Conservation (phyloP, 208 protist genomes). For the Wallacemonas sp. region DNA sequence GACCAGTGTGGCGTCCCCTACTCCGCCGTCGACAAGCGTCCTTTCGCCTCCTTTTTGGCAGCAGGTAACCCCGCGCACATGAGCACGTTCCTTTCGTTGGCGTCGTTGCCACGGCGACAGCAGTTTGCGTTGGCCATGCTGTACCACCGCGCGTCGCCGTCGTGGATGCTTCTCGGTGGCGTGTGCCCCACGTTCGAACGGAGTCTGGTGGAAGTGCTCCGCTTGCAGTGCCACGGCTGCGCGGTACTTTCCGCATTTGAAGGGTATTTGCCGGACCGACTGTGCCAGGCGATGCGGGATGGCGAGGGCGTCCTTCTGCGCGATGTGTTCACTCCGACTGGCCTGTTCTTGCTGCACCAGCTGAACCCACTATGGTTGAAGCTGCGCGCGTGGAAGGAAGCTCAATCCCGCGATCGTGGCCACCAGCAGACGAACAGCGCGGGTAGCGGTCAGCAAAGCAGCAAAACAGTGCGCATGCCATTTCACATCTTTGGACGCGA, state of each 20-base stretch:
- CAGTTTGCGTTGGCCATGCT: slow-evolving; percentile 21
- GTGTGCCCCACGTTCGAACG: slow-evolving; percentile 42
- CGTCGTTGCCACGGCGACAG: slow-evolving; percentile 30
- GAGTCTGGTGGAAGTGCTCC: slow-evolving; percentile 39
- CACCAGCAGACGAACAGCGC: background rate
- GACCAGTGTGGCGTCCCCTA: slow-evolving; percentile 19
- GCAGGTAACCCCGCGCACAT: slow-evolving; percentile 37
- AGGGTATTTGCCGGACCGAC: slow-evolving; percentile 24
- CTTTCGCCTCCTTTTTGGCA: slow-evolving; percentile 45
- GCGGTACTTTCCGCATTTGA: slow-evolving; percentile 50
- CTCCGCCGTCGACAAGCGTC: slow-evolving; percentile 3
- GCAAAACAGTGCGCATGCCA: slow-evolving; percentile 10
- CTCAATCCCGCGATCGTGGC: background rate
- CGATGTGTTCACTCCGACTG: slow-evolving; percentile 35
- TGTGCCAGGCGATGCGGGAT: slow-evolving; percentile 44
- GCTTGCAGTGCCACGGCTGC: slow-evolving; percentile 46
- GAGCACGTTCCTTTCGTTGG: slow-evolving; percentile 34
- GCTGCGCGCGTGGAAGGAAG: slow-evolving; percentile 7
- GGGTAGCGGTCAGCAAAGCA: background rate
- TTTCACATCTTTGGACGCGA: slow-evolving; percentile 28
- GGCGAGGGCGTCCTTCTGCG: slow-evolving; percentile 73
- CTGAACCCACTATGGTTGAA: slow-evolving; percentile 24
- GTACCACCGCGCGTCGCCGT: slow-evolving; percentile 29
- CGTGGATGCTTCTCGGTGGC: slow-evolving; percentile 70
- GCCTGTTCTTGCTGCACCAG: slow-evolving; percentile 22